Conservation (phyloP, 208 protist genomes). For the Endotrypanum monterogeii region DNA sequence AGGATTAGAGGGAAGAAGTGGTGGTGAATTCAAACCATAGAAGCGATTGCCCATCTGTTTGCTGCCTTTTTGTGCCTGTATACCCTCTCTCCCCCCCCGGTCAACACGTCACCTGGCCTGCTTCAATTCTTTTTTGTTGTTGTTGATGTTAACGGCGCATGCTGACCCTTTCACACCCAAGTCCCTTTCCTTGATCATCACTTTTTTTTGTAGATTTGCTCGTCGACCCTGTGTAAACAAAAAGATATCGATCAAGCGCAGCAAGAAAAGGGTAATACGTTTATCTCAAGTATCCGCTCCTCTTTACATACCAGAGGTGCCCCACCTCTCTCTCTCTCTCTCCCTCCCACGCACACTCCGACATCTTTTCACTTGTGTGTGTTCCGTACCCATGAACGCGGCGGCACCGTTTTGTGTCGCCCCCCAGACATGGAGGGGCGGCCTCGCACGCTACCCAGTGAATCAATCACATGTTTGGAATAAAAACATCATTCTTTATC, state of each 20-base stretch:
- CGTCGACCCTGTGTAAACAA: no score
- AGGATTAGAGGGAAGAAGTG: not conserved
- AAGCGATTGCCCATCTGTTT: not conserved
- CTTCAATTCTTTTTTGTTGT: no score
- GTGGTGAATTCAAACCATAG: not conserved
- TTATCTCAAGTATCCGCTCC: no score
- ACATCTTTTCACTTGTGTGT: slow-evolving; percentile 2
- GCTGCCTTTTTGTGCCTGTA: not conserved
- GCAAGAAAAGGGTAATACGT: no score
- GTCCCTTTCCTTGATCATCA: no score
- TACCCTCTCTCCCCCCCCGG: not conserved
- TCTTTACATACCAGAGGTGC: not conserved
- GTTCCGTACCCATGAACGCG: slow-evolving; percentile 10
- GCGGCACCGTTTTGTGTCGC: slow-evolving; percentile 22
- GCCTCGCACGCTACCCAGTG: slow-evolving; percentile 27
- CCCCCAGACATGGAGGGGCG: slow-evolving; percentile 27
- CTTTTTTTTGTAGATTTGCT: no score
- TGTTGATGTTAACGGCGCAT: no score
- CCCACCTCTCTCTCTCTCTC: slow-evolving; percentile 6
- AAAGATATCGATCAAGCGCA: no score
- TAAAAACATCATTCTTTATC: slow-evolving; percentile 30
- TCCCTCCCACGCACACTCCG: slow-evolving; percentile 11
- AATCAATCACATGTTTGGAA: slow-evolving; percentile 34
- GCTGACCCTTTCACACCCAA: no score
- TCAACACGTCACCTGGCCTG: not conserved